These are phyloP conservation scores for Pseudogymnoascus pannorum DNA, from an alignment of 2,329 filamentous ascomycete species.

Conservation along the genomic window DNA sequence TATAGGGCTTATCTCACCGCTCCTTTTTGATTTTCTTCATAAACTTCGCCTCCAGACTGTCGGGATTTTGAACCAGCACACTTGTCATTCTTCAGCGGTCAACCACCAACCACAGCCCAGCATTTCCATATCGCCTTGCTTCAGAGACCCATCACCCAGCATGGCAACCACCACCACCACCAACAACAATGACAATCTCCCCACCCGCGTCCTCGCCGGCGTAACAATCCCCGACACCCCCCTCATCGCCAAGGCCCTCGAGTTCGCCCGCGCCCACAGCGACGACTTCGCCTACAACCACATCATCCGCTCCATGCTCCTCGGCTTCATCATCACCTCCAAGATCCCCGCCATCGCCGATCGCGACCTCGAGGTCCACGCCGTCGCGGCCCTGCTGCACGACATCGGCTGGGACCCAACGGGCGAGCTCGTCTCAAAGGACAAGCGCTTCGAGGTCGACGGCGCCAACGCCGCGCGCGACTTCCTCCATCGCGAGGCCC, in stretches of 20 bases:
- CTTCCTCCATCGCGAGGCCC: slow-evolving; percentile 29
- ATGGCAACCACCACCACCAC: neutral
- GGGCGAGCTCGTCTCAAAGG: slow-evolving; percentile 31
- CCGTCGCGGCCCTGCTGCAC: slow-evolving; percentile 35
- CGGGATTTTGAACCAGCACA: neutral
- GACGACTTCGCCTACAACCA: slow-evolving; percentile 33
- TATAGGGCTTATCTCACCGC: too few relatives aligned
- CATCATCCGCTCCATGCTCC: slow-evolving; percentile 31
- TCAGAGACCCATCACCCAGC: neutral
- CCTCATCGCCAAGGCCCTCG: slow-evolving; percentile 30
- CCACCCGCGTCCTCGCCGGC: slow-evolving; percentile 24
- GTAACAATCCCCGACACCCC: slow-evolving; percentile 31
- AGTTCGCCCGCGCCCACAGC: slow-evolving; percentile 26
- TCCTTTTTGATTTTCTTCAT: neutral
- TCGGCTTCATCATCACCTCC: slow-evolving; percentile 30
- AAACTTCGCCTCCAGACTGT: neutral
- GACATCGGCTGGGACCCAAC: slow-evolving; percentile 37
- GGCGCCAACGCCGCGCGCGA: slow-evolving; percentile 38
- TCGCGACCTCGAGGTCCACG: slow-evolving; percentile 33
- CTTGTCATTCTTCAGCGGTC: neutral
- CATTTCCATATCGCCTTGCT: neutral
- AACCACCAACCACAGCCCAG: neutral
- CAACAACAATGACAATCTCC: too few relatives aligned
- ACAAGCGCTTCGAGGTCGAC: slow-evolving; percentile 45
- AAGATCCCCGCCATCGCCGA: slow-evolving; percentile 21